phyloP scores from a whole-genome alignment of 495 filamentous ascomycete species.

The Podospora sp. region DNA sequence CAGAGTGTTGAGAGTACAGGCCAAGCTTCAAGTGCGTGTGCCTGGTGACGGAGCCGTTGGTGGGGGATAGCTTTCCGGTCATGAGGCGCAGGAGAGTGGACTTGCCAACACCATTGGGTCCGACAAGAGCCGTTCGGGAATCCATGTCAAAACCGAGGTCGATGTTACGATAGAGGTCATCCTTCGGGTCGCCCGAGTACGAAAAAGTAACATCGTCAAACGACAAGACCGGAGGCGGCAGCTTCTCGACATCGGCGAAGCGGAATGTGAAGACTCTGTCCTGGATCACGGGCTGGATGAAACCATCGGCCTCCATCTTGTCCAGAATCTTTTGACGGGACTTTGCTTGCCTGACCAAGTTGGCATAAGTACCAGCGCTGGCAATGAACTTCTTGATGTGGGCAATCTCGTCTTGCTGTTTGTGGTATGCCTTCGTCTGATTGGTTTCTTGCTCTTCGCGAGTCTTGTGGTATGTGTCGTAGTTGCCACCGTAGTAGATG shows the following conservation, averaged over 20 bases:
- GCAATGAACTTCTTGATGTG: conserved; percentile 99
- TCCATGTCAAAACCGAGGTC: conserved; percentile 99
- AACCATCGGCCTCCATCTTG: conserved; percentile 99
- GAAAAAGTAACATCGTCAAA: conserved; percentile 98
- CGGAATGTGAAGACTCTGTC: conserved; percentile 97
- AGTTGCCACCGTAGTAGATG: conserved; percentile 99
- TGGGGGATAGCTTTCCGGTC: conserved; percentile 93
- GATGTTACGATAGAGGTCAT: conserved; percentile 93
- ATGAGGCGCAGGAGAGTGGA: conserved; percentile 97
- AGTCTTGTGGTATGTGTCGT: conserved; percentile 98
- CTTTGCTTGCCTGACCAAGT: conserved; percentile 97
- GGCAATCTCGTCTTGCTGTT: conserved; percentile 98
- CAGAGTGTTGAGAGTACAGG: conserved; percentile 96
- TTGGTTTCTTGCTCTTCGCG: conserved; percentile 92
- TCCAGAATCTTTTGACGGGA: conserved; percentile 98
- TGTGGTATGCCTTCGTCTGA: conserved; percentile 97
- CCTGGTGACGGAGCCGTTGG: conserved; percentile 74
- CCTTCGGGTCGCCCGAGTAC: conserved; percentile 84
- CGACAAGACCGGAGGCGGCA: conserved; percentile 92
- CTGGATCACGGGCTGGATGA: conserved; percentile 84
- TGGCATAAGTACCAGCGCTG: conserved; percentile 99
- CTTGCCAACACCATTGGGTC: conserved; percentile 99
- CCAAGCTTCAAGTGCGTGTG: conserved; percentile 99
- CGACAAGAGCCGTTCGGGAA: conserved; percentile 93
- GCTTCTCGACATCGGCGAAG: conserved; percentile 97